Evolutionary conservation across 2,329 filamentous ascomycete genomes (phyloP).

Genomic region (Coleophoma crateriformis): DNA sequence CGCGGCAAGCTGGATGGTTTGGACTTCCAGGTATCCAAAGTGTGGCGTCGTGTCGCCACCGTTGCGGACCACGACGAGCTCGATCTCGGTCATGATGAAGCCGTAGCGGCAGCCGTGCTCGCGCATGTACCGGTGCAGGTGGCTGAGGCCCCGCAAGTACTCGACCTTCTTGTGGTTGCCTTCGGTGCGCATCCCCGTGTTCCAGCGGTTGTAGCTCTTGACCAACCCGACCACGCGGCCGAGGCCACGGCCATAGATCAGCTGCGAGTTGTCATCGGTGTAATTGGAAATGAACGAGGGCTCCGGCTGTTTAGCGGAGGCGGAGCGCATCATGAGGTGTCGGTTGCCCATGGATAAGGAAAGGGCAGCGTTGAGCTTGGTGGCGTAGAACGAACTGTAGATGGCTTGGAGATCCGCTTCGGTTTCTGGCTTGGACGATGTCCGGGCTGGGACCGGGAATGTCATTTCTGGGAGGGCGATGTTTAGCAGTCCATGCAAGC

Average conservation of each 20-base stretch:
- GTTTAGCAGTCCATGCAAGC: constrained; percentile 66
- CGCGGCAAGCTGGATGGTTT: constrained; percentile 51
- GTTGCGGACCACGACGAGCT: constrained; percentile 83
- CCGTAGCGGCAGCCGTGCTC: constrained; percentile 91
- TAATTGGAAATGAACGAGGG: constrained; percentile 43
- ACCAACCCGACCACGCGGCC: constrained; percentile 76
- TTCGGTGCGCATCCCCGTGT: constrained; percentile 87
- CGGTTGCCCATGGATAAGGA: constrained; percentile 67
- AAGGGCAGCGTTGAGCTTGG: constrained; percentile 82
- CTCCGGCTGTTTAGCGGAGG: constrained; percentile 27
- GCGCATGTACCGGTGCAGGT: constrained; percentile 87
- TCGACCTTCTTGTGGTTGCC: constrained; percentile 79
- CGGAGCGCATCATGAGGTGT: constrained; percentile 36
- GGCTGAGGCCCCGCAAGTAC: constrained; percentile 80
- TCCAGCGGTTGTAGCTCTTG: constrained; percentile 90
- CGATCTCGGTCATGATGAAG: constrained; percentile 94
- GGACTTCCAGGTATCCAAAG: constrained; percentile 84
- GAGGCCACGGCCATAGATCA: constrained; percentile 41
- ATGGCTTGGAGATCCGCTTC: constrained; percentile 71
- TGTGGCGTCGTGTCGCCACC: constrained; percentile 67
- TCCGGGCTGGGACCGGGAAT: constrained; percentile 44
- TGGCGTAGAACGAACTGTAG: constrained; percentile 72
- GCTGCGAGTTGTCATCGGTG: constrained; percentile 40
- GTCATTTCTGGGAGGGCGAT: constrained; percentile 58
- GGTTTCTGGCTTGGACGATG: constrained; percentile 66